Conservation (phyloP, 352 stramenopile species). For the Elongisporangium senticosum region DNA sequence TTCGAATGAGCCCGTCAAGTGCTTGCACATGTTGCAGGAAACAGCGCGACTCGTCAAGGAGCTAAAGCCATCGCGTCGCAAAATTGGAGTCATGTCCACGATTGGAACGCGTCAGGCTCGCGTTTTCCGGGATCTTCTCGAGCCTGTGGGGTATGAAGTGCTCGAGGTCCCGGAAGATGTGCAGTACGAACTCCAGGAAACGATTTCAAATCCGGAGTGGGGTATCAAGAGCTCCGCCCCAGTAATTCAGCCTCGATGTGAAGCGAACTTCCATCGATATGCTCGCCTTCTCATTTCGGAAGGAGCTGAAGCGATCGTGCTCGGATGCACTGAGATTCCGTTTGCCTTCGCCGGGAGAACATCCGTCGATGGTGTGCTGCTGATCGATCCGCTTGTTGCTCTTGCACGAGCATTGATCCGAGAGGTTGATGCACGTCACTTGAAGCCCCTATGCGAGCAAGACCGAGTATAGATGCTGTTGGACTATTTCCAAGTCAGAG, state of each 20-base stretch:
- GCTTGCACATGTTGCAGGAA: constrained; percentile 42
- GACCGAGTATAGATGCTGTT: neutral
- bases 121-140: constrained; percentile 37
- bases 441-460: constrained; percentile 23
- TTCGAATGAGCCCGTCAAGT: constrained; percentile 18
- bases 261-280: constrained; percentile 37
- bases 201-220: constrained; percentile 42
- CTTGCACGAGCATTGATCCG: constrained; percentile 42
- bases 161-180: constrained; percentile 24
- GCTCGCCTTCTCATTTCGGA: constrained; percentile 21
- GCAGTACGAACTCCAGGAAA: constrained; percentile 41
- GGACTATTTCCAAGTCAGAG: neutral
- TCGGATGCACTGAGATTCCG: constrained; percentile 52
- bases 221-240: constrained; percentile 50
- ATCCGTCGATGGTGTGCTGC: constrained; percentile 24
- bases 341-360: constrained; percentile 28
- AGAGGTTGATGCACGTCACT: constrained; percentile 31
- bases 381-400: constrained; percentile 41
- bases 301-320: constrained; percentile 33
- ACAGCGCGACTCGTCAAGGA: constrained; percentile 25
- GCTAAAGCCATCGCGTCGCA: constrained; percentile 15
- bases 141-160: constrained; percentile 30
- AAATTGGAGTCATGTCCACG: constrained; percentile 39
- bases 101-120: constrained; percentile 28
- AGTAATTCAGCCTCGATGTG: constrained; percentile 22